Evolutionary conservation across 306 rosid species (phyloP).

Genomic region (Medicago arabica): DNA sequence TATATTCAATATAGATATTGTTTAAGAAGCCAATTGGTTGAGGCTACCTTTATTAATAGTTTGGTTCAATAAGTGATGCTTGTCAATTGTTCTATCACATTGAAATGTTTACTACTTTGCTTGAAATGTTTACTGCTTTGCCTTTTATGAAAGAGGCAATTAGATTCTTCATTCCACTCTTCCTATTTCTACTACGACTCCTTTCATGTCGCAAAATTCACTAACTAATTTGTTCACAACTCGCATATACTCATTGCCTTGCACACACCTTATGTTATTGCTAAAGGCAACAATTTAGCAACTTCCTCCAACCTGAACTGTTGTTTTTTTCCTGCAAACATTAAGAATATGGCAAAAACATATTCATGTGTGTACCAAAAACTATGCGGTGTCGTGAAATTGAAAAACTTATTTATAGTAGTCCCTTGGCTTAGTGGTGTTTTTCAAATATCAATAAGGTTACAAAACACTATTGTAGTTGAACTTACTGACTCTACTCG

Average conservation of each 20-base stretch:
- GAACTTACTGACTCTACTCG: conserved; percentile 47
- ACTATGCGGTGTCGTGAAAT: background rate
- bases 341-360: conserved; percentile 10
- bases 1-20: no score
- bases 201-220: conserved; percentile 1
- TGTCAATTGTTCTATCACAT: no score
- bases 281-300: conserved; percentile 47
- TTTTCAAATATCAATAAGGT: no score
- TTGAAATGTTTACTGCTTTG: no score
- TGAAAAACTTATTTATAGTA: conserved; percentile 16
- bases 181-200: no score
- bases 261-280: background rate
- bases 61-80: no score
- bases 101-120: no score
- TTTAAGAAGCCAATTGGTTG: no score
- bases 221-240: background rate
- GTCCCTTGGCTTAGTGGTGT: background rate
- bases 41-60: no score
- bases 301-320: conserved; percentile 56
- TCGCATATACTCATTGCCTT: conserved; percentile 8
- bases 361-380: conserved; percentile 5
- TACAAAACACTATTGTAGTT: background rate
- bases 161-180: no score
- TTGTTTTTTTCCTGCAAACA: conserved; percentile 44
- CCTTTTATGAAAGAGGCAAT: no score